Evolutionary conservation across 495 filamentous ascomycete genomes (phyloP), one percentile per base, ranked within the genome.

Genomic region (Beverwykella pulmonaria): DNA sequence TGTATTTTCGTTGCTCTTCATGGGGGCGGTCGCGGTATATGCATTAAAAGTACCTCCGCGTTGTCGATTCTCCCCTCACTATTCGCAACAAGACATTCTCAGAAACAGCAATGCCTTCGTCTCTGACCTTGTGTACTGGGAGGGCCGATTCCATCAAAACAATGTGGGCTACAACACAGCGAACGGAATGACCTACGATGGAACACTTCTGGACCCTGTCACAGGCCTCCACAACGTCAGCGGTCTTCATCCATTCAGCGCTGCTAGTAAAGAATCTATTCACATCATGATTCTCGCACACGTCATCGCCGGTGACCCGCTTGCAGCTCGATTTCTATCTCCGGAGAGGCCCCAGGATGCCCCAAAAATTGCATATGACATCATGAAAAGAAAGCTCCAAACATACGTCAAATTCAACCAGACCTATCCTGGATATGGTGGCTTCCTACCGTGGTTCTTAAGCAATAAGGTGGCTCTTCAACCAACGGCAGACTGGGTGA

Each of bases 111-210:
- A 54, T 46, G 44, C 41, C 1, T 77, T 76, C 53, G 67, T 74
- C 25, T 63, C 67, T 20, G 72, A 76, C 61, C 26, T 78, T 26
- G 32, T 78, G n/a, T 77, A 73, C 48, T 78, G 75, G 74, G 76
- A 78, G 50, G 75, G 75, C n/a, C 30, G 63, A 75, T 77, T 77
- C 52, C 75, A 76, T 29, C 72, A 75, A 49, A 75, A 75, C 53
- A 74, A 75, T 41, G 61, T 78, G 70, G 70, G 26, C n/a, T 77
- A 75, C 49, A 78, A 78, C 52, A 63, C 61, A 12, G 63, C 49
- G 5, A 78, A 78, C 59, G 76, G 72, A 27, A 76, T 78, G 71
- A 75, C 72, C 25, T 77, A 78, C 49, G 75, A 78, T 54, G 76
- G 76, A 7, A 77, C 76, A 20, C 69, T 75, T 4, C 67, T 78